Base-by-base conservation (phyloP, 1,284 basidiomycete genomes). In the Fomitiporia mediterranea region DNA sequence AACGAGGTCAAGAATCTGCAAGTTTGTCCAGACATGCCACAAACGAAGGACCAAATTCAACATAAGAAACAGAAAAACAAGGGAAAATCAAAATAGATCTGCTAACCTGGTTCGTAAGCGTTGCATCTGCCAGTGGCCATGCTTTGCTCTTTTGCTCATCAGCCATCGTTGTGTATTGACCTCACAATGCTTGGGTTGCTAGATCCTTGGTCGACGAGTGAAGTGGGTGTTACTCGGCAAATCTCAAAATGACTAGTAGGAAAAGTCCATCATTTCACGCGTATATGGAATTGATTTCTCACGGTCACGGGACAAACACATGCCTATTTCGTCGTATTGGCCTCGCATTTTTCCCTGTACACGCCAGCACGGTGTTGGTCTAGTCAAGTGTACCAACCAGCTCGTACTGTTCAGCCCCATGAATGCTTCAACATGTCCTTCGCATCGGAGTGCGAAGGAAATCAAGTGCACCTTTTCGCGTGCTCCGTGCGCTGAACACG, bases 31-130 rank as follows among this genome's bases (percentile, higher is more conserved):
- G 32, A 30, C 25, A 40, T 19, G 15, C n/a, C 1, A 19, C 8
- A 40, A 40, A 40, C 15, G 35, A 37, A 40, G 39, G 8, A 40
- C 15, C n/a, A 40, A 40, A 2, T 21, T 28, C 44, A 46, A n/a
- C 9, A 32, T 43, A 28, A 46, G 27, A 19, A 43, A 43, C 17
- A 23, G 19, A 11, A n/a, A n/a, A n/a, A 5, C 19, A 19, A 55
- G 53, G 44, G 42, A 35, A n/a, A n/a, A 28, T 7, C 13, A 15
- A 32, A 27, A 25, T 15, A 25, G 19, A n/a, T 19, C 40, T 21
- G 60, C 59, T 68, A 66, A 98, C 96, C 70, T 91, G 85, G 82
- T 98, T 98, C 4, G 95, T 98, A 66, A 99, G 81, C 49, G 83
- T 78, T 44, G 94, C 86, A 65, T 89, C 82, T 62, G 97, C 44